These are phyloP conservation scores for Chaetoceros tenuissimus DNA, from an alignment of 108 stramenopile species.

Conservation along the genomic window DNA sequence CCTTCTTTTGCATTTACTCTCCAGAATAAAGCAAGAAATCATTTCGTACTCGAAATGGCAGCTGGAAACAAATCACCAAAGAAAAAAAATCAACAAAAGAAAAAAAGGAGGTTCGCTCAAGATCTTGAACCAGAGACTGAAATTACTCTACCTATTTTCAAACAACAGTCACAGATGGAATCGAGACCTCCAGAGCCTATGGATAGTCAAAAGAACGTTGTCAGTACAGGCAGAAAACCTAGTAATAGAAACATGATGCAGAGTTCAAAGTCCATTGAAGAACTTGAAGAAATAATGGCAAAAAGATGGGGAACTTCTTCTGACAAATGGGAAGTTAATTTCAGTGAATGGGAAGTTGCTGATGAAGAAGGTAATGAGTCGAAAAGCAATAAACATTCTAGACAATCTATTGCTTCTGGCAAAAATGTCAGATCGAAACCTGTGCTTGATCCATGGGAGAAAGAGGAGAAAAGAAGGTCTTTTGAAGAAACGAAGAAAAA, in stretches of 20 bases:
- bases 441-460: constrained; percentile 48
- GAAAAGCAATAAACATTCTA: background rate
- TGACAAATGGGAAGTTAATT: constrained; percentile 3
- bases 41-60: no score
- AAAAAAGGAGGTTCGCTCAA: background rate
- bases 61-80: no score
- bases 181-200: background rate
- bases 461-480: constrained; percentile 14
- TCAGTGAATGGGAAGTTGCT: constrained; percentile 7
- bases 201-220: background rate
- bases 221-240: constrained; percentile 4
- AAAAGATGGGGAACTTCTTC: constrained; percentile 54
- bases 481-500: background rate
- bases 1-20: no score
- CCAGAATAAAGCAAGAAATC: no score
- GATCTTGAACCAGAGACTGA: background rate
- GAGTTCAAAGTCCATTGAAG: constrained; percentile 58
- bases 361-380: background rate
- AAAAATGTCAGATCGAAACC: constrained; percentile 13
- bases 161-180: no score
- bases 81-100: background rate
- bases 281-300: constrained; percentile 53
- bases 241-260: constrained; percentile 6
- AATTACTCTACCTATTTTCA: background rate
- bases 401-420: background rate